Percentiles rank a stretch among this genome's conserved stretches.
These are phyloP conservation scores for Boletus vermiculosoides DNA, from an alignment of 768 basidiomycete species.

Conservation along the genomic window DNA sequence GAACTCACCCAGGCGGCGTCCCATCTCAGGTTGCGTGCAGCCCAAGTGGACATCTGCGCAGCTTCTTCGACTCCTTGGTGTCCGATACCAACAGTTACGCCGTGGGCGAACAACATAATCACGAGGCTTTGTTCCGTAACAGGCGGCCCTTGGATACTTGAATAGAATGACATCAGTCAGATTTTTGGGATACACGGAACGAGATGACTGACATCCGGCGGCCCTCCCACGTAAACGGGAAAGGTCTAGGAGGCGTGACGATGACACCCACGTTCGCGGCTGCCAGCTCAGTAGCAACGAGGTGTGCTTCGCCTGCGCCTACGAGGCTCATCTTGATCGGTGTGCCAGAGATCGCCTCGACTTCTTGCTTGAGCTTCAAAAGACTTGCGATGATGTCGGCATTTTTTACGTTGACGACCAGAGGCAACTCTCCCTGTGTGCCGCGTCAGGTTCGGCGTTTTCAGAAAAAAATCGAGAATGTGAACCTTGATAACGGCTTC, in stretches of 20 bases:
- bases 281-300: slow-evolving; percentile 46
- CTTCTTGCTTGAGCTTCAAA: slow-evolving; percentile 56
- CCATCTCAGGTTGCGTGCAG: slow-evolving; percentile 86
- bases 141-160: slow-evolving; percentile 68
- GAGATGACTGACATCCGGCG: slow-evolving; percentile 52
- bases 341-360: slow-evolving; percentile 37
- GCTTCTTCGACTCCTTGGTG: slow-evolving; percentile 42
- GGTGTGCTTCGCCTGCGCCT: slow-evolving; percentile 56
- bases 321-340: slow-evolving; percentile 48
- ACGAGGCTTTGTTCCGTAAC: slow-evolving; percentile 64
- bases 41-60: slow-evolving; percentile 75
- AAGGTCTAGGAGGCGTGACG: slow-evolving; percentile 60
- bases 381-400: slow-evolving; percentile 77
- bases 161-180: not conserved
- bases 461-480: slow-evolving; percentile 1
- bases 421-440: slow-evolving; percentile 51
- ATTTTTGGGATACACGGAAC: not conserved
- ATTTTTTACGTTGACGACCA: slow-evolving; percentile 66
- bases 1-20: slow-evolving; percentile 89
- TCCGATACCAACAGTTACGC: slow-evolving; percentile 66
- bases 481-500: slow-evolving; percentile 37
- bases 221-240: slow-evolving; percentile 64
- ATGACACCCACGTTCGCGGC: slow-evolving; percentile 68
- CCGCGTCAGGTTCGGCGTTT: slow-evolving; percentile 7
- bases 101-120: slow-evolving; percentile 53